Evolutionary conservation across 1,284 basidiomycete genomes (phyloP), one percentile per base, ranked within the genome.

Genomic region (Neonothopanus nambi): DNA sequence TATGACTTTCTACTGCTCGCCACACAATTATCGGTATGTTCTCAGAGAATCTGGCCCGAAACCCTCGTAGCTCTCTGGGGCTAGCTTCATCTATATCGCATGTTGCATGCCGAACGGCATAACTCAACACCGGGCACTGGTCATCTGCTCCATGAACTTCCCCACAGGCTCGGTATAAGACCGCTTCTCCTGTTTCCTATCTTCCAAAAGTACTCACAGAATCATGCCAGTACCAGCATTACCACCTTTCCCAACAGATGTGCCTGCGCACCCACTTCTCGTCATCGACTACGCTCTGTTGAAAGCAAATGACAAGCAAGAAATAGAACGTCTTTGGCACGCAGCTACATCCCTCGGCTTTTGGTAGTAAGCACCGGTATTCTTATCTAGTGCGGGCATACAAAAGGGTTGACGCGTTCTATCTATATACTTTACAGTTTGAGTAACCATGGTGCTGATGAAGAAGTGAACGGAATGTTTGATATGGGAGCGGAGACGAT

Each of bases 361-460:
- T 59, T 74, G 72, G 72, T 74, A 74, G 69, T 73, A 61, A 58
- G 71, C 69, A 2, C 9, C 9, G 8, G 3, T 3, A 33, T 9
- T 33, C 30, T 33, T 33, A 33, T 33, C 30, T 33, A 3, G 30
- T 33, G 13, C 13, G 8, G 13, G 13, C 26, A 28, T 11, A n/a
- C n/a, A n/a, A n/a, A n/a, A n/a, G n/a, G n/a, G n/a, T n/a, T n/a
- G n/a, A n/a, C n/a, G n/a, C 26, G 26, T 33, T 11, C 30, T 8
- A 33, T 8, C 30, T 33, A 2, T 11, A 11, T 33, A 3, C 13
- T 33, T 8, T 5, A 7, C 48, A 55, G 53, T 43, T 41, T 80
- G 49, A 75, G 77, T 59, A 78, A 80, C 58, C 78, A 81, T 57
- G 74, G 71, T 11, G 69, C 70, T 21, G 72, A 77, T 20, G 47